Evolutionary conservation across 352 stramenopile species (phyloP).

Genomic region (Globisporangium uncinulatum): DNA sequence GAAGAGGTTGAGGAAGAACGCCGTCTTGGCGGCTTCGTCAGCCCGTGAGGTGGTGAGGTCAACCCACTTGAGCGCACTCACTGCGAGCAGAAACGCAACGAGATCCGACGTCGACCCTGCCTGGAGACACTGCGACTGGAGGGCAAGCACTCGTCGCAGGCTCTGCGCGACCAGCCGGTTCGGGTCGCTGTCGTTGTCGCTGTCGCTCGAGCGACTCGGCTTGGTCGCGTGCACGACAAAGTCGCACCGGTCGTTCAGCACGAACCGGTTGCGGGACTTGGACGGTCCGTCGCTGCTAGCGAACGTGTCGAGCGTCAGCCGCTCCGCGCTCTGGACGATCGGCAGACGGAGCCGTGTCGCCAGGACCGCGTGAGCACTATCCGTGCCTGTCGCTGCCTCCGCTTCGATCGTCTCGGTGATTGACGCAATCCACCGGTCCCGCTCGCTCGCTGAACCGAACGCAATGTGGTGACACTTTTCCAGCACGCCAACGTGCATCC

Average conservation of each 20-base stretch:
- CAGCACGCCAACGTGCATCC: slow-evolving; percentile 37
- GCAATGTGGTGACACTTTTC: slow-evolving; percentile 43
- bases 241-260: slow-evolving; percentile 44
- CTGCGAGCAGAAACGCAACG: slow-evolving; percentile 28
- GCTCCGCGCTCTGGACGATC: slow-evolving; percentile 15
- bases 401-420: slow-evolving; percentile 18
- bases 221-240: slow-evolving; percentile 12
- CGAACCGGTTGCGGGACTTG: slow-evolving; percentile 23
- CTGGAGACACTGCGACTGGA: slow-evolving; percentile 16
- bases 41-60: slow-evolving; percentile 15
- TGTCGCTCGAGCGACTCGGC: neutral
- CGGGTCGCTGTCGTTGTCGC: slow-evolving; percentile 2
- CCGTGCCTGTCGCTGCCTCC: neutral
- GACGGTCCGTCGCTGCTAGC: slow-evolving; percentile 1
- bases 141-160: slow-evolving; percentile 12
- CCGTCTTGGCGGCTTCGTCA: slow-evolving; percentile 21
- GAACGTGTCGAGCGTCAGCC: slow-evolving; percentile 20
- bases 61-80: slow-evolving; percentile 26
- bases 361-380: neutral
- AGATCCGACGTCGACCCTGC: slow-evolving; percentile 27
- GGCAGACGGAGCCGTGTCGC: slow-evolving; percentile 11
- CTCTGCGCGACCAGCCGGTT: slow-evolving; percentile 15
- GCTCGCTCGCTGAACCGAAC: slow-evolving; percentile 29
- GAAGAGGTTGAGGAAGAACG: slow-evolving; percentile 58
- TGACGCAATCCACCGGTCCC: slow-evolving; percentile 22